phyloP scores from a whole-genome alignment of 768 basidiomycete genomes.

The Tulasnella sp. region DNA sequence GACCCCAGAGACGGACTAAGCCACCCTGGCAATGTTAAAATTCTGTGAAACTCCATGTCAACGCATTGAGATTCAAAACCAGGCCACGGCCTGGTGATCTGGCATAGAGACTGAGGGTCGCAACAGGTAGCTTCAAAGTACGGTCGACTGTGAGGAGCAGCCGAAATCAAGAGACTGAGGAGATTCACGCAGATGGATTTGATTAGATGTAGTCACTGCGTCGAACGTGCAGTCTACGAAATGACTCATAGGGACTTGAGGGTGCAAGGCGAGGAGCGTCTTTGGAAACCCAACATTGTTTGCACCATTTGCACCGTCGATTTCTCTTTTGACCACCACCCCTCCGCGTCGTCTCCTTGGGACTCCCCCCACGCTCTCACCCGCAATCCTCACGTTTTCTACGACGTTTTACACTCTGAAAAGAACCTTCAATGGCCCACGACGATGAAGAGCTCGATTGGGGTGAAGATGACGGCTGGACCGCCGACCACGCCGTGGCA shows the following conservation, averaged over 20 bases:
- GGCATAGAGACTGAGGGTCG: too few relatives aligned
- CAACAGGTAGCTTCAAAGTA: too few relatives aligned
- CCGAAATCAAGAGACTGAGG: neutral
- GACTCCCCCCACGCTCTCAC: neutral
- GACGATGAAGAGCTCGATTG: conserved; percentile 11
- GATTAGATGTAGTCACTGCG: neutral
- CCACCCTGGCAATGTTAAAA: too few relatives aligned
- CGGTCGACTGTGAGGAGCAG: neutral
- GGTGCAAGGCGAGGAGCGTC: neutral
- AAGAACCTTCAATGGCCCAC: neutral
- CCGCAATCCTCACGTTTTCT: neutral
- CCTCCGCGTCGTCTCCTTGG: neutral
- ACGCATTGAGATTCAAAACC: too few relatives aligned
- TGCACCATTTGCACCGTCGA: neutral
- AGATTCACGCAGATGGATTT: neutral
- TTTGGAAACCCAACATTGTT: neutral
- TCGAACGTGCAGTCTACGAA: neutral
- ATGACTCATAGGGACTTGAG: neutral
- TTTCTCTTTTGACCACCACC: neutral
- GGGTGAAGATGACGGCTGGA: neutral
- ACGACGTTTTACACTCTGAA: neutral
- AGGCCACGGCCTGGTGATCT: too few relatives aligned
- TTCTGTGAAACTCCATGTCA: too few relatives aligned
- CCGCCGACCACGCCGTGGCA: neutral
- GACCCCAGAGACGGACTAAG: too few relatives aligned